Percentiles rank a stretch among this genome's conserved stretches.
Evolutionary conservation across 2,329 filamentous ascomycete species (phyloP).

Genomic region (Claviceps digitariae): DNA sequence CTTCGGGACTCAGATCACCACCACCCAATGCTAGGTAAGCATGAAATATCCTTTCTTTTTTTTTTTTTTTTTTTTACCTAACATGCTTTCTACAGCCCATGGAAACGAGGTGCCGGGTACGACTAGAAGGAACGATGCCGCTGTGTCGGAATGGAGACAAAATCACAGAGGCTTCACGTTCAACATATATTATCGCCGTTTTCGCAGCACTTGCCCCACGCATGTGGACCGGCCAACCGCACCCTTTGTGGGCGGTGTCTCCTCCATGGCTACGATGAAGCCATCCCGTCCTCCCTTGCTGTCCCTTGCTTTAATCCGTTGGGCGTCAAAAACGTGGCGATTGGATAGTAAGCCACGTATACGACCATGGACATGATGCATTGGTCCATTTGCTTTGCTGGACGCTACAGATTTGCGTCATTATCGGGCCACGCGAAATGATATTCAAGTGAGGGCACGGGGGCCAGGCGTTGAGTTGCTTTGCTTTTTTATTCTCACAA

Average conservation of each 20-base stretch:
- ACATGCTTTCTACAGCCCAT: slow-evolving; percentile 20
- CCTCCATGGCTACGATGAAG: too few relatives aligned
- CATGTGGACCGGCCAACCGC: too few relatives aligned
- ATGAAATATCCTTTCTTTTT: not conserved
- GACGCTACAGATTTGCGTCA: not conserved
- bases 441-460: not conserved
- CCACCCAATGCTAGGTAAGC: slow-evolving; percentile 28
- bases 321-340: too few relatives aligned
- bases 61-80: slow-evolving; percentile 6
- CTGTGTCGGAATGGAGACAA: not conserved
- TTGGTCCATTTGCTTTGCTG: not conserved
- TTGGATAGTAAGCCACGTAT: too few relatives aligned
- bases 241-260: too few relatives aligned
- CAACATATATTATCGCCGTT: not conserved
- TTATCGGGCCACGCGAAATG: not conserved
- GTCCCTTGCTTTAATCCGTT: too few relatives aligned
- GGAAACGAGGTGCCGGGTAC: slow-evolving; percentile 32
- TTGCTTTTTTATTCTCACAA: not conserved
- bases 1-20: slow-evolving; percentile 15
- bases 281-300: too few relatives aligned
- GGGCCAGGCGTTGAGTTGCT: not conserved
- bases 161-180: not conserved
- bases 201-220: too few relatives aligned
- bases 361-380: too few relatives aligned
- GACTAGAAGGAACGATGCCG: slow-evolving; percentile 15